These are phyloP conservation scores for Thielaviopsis euricoi DNA, from an alignment of 2,329 filamentous ascomycete genomes.

Conservation along the genomic window DNA sequence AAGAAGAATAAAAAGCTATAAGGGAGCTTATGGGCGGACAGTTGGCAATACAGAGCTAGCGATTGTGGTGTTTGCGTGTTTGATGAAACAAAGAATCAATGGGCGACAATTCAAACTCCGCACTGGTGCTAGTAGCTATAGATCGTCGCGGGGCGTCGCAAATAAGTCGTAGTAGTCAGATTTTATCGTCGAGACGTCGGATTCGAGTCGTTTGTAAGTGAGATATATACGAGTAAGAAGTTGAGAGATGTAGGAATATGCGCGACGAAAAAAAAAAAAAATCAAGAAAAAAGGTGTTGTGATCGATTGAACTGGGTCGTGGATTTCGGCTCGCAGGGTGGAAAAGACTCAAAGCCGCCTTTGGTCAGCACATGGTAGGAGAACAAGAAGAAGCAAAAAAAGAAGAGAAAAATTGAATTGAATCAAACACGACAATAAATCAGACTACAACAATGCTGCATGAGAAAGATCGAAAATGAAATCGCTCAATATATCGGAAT, in stretches of 20 bases:
- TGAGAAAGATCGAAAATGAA: not conserved
- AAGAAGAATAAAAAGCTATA: too few species aligned
- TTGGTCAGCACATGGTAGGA: too few species aligned
- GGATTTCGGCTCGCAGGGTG: not conserved
- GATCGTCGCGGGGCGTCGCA: too few species aligned
- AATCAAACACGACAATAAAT: not conserved
- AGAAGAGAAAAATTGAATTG: not conserved
- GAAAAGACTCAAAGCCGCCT: not conserved
- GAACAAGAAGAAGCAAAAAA: too few species aligned
- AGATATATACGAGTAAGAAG: too few species aligned
- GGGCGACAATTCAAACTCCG: not conserved
- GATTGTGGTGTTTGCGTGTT: too few species aligned
- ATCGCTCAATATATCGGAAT: not conserved
- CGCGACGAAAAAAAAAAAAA: too few species aligned
- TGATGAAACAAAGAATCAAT: not conserved
- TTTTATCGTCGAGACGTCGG: not conserved
- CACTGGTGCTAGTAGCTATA: not conserved
- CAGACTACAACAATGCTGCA: not conserved
- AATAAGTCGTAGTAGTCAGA: too few species aligned
- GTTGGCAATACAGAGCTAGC: not conserved
- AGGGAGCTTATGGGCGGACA: too few species aligned
- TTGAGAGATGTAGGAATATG: too few species aligned
- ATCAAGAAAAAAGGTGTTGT: not conserved
- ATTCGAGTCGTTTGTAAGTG: too few species aligned
- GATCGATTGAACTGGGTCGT: not conserved